A percentile compares a stretch with the other conserved stretches of the same genome.
These are phyloP conservation scores for Syzygium jambos DNA, from an alignment of 345 rosid genomes.

Conservation along the genomic window DNA sequence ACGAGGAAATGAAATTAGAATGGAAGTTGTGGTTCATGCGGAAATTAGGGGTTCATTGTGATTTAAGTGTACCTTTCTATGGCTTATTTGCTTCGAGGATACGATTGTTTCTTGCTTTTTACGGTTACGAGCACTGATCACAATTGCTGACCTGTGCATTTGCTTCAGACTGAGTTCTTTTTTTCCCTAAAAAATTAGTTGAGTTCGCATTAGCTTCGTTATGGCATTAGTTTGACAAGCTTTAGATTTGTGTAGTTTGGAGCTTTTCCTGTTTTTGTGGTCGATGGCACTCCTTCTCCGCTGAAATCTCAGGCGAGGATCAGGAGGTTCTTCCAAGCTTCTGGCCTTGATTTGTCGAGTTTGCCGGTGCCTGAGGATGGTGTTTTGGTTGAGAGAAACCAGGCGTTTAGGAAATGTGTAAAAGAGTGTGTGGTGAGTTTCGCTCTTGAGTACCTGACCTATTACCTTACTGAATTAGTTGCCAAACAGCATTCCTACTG, in stretches of 20 bases:
- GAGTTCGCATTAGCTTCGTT: neutral
- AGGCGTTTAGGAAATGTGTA: constrained; percentile 45
- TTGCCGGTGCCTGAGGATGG: constrained; percentile 33
- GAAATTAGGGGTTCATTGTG: neutral
- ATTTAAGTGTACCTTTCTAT: neutral
- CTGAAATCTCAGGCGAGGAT: constrained; percentile 72
- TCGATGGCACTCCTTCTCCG: constrained; percentile 84
- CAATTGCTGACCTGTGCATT: neutral
- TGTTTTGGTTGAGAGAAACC: constrained; percentile 62
- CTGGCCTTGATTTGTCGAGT: constrained; percentile 39
- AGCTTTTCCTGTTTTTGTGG: constrained; percentile 78
- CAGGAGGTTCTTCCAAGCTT: constrained; percentile 43
- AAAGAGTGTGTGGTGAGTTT: constrained; percentile 67
- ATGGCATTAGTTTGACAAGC: neutral
- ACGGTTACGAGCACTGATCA: neutral
- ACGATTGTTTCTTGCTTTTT: neutral
- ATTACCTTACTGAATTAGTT: neutral
- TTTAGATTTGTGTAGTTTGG: constrained; percentile 53
- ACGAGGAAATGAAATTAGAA: neutral
- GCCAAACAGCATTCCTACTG: neutral
- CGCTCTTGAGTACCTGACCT: neutral
- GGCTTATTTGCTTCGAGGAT: neutral
- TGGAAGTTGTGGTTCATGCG: neutral
- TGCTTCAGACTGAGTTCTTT: neutral
- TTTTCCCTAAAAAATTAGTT: neutral